Evolutionary conservation across 345 rosid species (phyloP), one percentile per base, ranked within the genome.

Genomic region (Salix brachista): DNA sequence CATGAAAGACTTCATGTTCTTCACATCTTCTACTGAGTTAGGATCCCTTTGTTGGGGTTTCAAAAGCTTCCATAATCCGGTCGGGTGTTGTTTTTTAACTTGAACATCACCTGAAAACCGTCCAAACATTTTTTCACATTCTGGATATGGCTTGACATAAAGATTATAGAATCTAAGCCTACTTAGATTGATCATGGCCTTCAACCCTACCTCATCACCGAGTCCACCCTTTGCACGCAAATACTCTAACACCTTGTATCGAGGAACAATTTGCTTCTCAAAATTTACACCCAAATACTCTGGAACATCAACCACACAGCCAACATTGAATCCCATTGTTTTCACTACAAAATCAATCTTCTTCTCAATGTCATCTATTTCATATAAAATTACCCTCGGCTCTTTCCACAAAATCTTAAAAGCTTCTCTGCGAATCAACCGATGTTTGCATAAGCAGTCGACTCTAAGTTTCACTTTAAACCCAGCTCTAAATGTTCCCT

Each of bases 81-180:
- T 78, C 0, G 90, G 89, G 86, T 88, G 96, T 50, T 60, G 79
- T 7, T 71, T 73, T 67, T 85, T 80, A 28, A 39, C 80, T 73
- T 46, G 71, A 9, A 30, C 73, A 67, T 80, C 86, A 67, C 78
- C 89, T 6, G 79, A 84, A 82, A 82, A 83, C 81, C 93, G 90
- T 18, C 89, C 91, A 36, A 80, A 91, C 74, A 94, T 83, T 81
- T 87, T 91, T 70, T 87, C 90, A 26, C 98, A 94, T 69, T 88
- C 98, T 9, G 97, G 96, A 77, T 92, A 92, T 25, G 98, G 98
- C 85, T 91, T 94, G 71, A 92, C 96, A 74, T 90, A 91, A 8
- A 90, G 65, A 79, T 91, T 94, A 72, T 94, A 90, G 78, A 94
- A 92, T 65, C 89, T 91, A 26, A 82, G 90, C 88, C 83, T 91